These are phyloP conservation scores for Bruguiera sexangula DNA, from an alignment of 345 rosid genomes.

Conservation along the genomic window DNA sequence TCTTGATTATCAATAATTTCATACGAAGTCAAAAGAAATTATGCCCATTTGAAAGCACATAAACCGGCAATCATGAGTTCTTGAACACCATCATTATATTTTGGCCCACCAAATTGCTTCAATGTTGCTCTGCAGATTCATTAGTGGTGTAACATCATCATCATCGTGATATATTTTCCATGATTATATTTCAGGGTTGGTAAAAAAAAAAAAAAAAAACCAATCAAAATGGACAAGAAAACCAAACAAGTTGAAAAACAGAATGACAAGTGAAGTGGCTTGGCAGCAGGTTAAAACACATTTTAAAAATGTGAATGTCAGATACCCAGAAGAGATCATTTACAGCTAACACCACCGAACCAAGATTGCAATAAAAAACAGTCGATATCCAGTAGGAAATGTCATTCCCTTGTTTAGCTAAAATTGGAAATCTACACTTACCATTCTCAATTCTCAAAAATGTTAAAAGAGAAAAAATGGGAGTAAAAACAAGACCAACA, in stretches of 20 bases:
- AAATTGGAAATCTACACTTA: background rate
- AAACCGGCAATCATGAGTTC: slow-evolving; percentile 29
- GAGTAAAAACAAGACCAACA: background rate
- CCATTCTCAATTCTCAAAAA: background rate
- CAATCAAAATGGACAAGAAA: too few species aligned
- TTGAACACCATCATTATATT: slow-evolving; percentile 23
- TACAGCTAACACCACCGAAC: background rate
- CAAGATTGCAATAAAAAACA: background rate
- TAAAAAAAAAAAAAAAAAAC: too few species aligned
- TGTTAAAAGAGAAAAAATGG: background rate
- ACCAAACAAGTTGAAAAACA: too few species aligned
- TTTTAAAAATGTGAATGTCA: too few species aligned
- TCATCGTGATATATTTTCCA: background rate
- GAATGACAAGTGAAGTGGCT: too few species aligned
- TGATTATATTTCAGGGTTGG: background rate
- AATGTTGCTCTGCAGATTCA: slow-evolving; percentile 9
- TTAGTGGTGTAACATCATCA: slow-evolving; percentile 5
- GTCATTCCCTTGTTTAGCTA: background rate
- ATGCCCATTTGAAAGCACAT: slow-evolving; percentile 1
- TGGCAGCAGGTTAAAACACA: too few species aligned
- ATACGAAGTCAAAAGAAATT: slow-evolving; percentile 20
- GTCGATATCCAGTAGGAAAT: background rate
- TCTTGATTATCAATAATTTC: slow-evolving; percentile 2
- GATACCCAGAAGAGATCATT: too few species aligned
- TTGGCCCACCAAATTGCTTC: slow-evolving; percentile 26